Evolutionary conservation across 305 asterid species (phyloP).

Genomic region (Plantago coronopus): DNA sequence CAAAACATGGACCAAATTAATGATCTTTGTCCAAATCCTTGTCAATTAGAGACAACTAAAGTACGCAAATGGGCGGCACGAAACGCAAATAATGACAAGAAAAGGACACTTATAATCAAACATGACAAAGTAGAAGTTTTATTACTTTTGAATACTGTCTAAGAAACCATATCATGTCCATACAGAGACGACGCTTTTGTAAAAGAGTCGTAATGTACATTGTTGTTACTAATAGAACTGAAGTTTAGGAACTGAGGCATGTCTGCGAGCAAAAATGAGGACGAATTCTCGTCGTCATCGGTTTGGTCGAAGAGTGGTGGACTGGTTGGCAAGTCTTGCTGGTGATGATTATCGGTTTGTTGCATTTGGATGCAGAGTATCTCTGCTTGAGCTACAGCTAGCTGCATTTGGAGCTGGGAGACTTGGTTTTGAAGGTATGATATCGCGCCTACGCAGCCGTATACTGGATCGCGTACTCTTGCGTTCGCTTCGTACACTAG

Average conservation of each 20-base stretch:
- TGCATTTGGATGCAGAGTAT: slow-evolving; percentile 68
- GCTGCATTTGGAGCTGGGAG: slow-evolving; percentile 67
- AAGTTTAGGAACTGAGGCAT: slow-evolving; percentile 37
- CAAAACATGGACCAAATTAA: not conserved
- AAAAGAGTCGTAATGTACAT: slow-evolving; percentile 40
- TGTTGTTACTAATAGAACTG: slow-evolving; percentile 18
- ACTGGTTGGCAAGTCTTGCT: not conserved
- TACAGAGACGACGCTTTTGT: slow-evolving; percentile 37
- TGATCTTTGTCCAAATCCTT: not conserved
- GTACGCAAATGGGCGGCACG: not conserved
- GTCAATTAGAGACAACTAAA: not conserved
- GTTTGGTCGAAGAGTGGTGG: slow-evolving; percentile 8
- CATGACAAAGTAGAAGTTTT: slow-evolving; percentile 9
- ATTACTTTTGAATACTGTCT: slow-evolving; percentile 22
- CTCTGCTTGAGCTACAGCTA: slow-evolving; percentile 62
- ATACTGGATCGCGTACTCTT: slow-evolving; percentile 67
- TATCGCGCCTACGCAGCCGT: slow-evolving; percentile 86
- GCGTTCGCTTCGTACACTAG: slow-evolving; percentile 86
- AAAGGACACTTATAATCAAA: not conserved
- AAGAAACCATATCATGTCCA: slow-evolving; percentile 59
- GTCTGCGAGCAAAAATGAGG: slow-evolving; percentile 25
- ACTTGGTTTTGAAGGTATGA: slow-evolving; percentile 71
- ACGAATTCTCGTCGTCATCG: slow-evolving; percentile 15
- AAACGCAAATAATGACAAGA: slow-evolving; percentile 5
- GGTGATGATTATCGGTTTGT: slow-evolving; percentile 25